Evolutionary conservation across 768 basidiomycete species (phyloP).

Genomic region (Kwoniella mangroviensis): DNA sequence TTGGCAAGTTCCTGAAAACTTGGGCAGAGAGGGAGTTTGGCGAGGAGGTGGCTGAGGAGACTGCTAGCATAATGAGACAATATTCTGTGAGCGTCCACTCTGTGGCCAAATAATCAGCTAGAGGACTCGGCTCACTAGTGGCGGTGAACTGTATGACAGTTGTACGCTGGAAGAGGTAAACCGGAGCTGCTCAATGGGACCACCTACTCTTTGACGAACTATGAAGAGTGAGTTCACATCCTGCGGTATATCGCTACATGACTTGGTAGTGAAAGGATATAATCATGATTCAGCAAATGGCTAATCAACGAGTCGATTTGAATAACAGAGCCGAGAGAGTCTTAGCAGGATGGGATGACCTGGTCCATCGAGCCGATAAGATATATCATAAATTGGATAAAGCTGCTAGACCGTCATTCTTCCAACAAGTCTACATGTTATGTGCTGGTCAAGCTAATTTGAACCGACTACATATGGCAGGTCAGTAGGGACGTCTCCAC

Average conservation of each 20-base stretch:
- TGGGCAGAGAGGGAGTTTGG: slow-evolving; percentile 75
- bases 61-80: slow-evolving; percentile 63
- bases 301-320: no score
- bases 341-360: slow-evolving; percentile 63
- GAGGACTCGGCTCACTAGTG: no score
- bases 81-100: slow-evolving; percentile 33
- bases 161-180: slow-evolving; percentile 62
- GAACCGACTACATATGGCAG: slow-evolving; percentile 66
- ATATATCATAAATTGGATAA: slow-evolving; percentile 65
- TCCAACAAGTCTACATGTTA: slow-evolving; percentile 64
- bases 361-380: slow-evolving; percentile 63
- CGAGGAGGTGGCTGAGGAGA: slow-evolving; percentile 59
- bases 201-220: slow-evolving; percentile 69
- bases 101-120: background rate
- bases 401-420: slow-evolving; percentile 66
- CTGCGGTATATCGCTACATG: background rate
- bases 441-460: slow-evolving; percentile 67
- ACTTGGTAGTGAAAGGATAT: no score
- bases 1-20: slow-evolving; percentile 63
- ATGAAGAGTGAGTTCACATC: slow-evolving; percentile 66
- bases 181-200: slow-evolving; percentile 69
- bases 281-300: no score
- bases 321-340: slow-evolving; percentile 71
- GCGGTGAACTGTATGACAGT: slow-evolving; percentile 24
- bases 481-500: slow-evolving; percentile 34